These are phyloP conservation scores for Dianthus caryophyllus DNA, from an alignment of 148 eudicot species.

Conservation along the genomic window DNA sequence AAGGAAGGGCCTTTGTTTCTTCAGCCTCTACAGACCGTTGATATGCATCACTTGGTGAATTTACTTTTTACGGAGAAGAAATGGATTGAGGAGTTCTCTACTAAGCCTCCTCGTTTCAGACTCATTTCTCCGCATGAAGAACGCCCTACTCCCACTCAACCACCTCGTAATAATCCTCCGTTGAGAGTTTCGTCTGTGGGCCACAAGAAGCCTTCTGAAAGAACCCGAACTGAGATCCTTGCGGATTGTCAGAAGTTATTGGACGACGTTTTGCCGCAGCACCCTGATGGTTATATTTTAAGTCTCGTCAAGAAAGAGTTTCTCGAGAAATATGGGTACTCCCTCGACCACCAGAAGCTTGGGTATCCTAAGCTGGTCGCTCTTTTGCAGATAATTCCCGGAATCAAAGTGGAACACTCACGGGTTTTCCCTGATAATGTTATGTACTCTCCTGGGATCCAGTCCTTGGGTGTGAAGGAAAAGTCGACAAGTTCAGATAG, in stretches of 20 bases:
- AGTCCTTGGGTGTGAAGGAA: slow-evolving; percentile 16
- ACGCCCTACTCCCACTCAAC: slow-evolving; percentile 22
- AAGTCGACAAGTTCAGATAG: slow-evolving; percentile 22
- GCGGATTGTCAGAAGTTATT: slow-evolving; percentile 69
- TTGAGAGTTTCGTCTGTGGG: slow-evolving; percentile 2
- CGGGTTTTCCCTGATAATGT: slow-evolving; percentile 31
- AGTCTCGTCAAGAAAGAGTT: slow-evolving; percentile 45
- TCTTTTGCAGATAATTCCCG: slow-evolving; percentile 62
- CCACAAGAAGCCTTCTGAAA: slow-evolving; percentile 28
- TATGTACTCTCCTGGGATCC: slow-evolving; percentile 27
- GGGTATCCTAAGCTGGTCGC: slow-evolving; percentile 62
- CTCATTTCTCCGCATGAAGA: slow-evolving; percentile 27
- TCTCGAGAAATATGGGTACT: slow-evolving; percentile 52
- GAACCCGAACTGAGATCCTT: slow-evolving; percentile 52
- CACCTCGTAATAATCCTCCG: slow-evolving; percentile 27
- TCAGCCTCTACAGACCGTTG: slow-evolving; percentile 37
- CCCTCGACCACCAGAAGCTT: slow-evolving; percentile 59
- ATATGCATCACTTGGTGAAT: slow-evolving; percentile 61
- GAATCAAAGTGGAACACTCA: slow-evolving; percentile 43
- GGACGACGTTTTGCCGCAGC: slow-evolving; percentile 43
- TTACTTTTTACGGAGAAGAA: slow-evolving; percentile 60
- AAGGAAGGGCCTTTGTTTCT: slow-evolving; percentile 61
- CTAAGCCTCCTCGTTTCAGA: slow-evolving; percentile 48
- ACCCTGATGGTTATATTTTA: slow-evolving; percentile 58
- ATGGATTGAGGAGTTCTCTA: slow-evolving; percentile 60